Conservation (phyloP, 306 rosid genomes). For the Lotus japonicus region DNA sequence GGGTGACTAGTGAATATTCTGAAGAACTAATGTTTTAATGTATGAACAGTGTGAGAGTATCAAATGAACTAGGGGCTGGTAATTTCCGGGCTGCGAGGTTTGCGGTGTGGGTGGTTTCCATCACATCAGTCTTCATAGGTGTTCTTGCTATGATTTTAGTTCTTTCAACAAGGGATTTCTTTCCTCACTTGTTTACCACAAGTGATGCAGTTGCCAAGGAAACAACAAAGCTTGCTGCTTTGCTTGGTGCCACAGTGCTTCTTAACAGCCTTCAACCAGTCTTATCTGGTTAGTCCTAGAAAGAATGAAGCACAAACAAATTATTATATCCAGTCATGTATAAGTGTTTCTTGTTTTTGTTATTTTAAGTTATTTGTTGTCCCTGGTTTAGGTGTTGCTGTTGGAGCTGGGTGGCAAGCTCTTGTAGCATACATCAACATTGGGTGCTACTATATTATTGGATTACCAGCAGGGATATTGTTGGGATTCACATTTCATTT, state of each 20-base stretch:
- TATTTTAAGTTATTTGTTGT: not conserved
- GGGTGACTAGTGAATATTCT: not conserved
- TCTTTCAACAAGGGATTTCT: conserved; percentile 41
- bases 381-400: conserved; percentile 64
- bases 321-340: not conserved
- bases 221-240: conserved; percentile 59
- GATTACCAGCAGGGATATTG: conserved; percentile 73
- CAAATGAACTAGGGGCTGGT: conserved; percentile 83
- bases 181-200: conserved; percentile 59
- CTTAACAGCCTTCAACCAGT: conserved; percentile 75
- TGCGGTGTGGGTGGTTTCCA: conserved; percentile 59
- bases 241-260: conserved; percentile 55
- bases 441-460: conserved; percentile 60
- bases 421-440: conserved; percentile 74
- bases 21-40: not conserved
- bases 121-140: conserved; percentile 62
- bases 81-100: conserved; percentile 47
- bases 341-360: not conserved
- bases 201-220: conserved; percentile 58
- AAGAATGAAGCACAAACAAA: not conserved
- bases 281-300: conserved; percentile 49
- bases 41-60: conserved; percentile 69
- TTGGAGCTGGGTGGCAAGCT: conserved; percentile 91
- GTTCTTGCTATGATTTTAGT: conserved; percentile 38
- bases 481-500: conserved; percentile 54